Evolutionary conservation across 106 monocot genomes (phyloP), one percentile per base, ranked within the genome.

Genomic region (Gastrodia elata): DNA sequence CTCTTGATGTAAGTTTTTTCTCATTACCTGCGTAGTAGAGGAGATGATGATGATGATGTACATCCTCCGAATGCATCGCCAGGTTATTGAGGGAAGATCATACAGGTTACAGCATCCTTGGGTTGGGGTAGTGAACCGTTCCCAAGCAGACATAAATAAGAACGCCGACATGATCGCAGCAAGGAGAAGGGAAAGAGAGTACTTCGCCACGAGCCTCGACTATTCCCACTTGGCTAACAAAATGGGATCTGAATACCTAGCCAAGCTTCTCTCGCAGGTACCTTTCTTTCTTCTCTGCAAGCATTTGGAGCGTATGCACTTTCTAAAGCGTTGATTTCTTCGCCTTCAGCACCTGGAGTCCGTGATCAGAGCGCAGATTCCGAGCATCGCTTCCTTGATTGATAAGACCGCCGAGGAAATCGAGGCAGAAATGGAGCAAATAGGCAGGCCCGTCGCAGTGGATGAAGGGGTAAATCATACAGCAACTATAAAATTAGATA

Each of bases 231-330:
- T 91, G 42, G 72, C 91, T 25, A 87, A 71, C 81, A 91, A 88
- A 83, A 91, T 91, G 91, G 91, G 91, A 71, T 91, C 91, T 44
- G 91, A 91, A 78, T 91, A 91, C 80, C 85, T 91, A 41, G 91
- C 91, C 30, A 91, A 85, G 73, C 81, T 91, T 73, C 88, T 91
- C 30, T 91, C 91, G 35, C 64, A 38, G 83, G 91, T 91, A 82
- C 27, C 1, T 67, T n/a, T 46, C 22, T 20, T 56, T 65, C 35
- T 35, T 49, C 26, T 75, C 2, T n/a, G 22, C 32, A 1, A 25
- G 9, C 9, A 40, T 25, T 9, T 25, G 34, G 27, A 46, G 10
- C 22, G n/a, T 26, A 35, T 33, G n/a, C 49, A 35, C 26, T 3
- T 55, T 76, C 16, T 38, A 0, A 67, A 67, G 11, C 22, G n/a